Percentiles rank a stretch among this genome's conserved stretches.
Evolutionary conservation across 805 yeast species (phyloP).

Genomic region (Dipodascus geniculatus): DNA sequence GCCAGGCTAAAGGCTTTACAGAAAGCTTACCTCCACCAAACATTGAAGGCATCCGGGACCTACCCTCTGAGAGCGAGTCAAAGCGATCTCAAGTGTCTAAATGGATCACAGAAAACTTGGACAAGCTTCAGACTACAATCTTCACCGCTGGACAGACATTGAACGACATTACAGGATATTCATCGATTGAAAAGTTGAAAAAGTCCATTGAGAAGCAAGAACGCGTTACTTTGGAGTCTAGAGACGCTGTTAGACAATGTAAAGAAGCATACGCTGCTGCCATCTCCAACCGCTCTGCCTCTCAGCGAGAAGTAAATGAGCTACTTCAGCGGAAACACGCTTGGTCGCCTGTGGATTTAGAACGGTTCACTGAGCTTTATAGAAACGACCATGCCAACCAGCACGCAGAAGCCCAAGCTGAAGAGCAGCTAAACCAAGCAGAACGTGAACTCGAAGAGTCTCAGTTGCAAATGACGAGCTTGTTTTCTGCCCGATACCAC

Average conservation of each 20-base stretch:
- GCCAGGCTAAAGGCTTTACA: not conserved
- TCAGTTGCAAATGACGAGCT: slow-evolving; percentile 56
- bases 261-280: slow-evolving; percentile 49
- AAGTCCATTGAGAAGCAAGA: slow-evolving; percentile 47
- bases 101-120: slow-evolving; percentile 21
- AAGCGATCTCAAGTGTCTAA: slow-evolving; percentile 17
- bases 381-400: slow-evolving; percentile 71
- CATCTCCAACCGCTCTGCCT: slow-evolving; percentile 46
- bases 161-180: slow-evolving; percentile 88
- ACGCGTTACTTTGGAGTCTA: slow-evolving; percentile 34
- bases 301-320: slow-evolving; percentile 82
- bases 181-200: slow-evolving; percentile 64
- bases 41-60: slow-evolving; percentile 5
- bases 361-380: slow-evolving; percentile 71
- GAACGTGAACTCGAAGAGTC: slow-evolving; percentile 58
- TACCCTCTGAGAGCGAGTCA: slow-evolving; percentile 21
- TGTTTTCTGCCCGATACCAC: slow-evolving; percentile 79
- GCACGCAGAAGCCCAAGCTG: slow-evolving; percentile 41
- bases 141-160: slow-evolving; percentile 40
- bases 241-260: slow-evolving; percentile 35
- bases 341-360: slow-evolving; percentile 75
- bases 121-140: slow-evolving; percentile 23
- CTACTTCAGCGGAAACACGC: slow-evolving; percentile 69
- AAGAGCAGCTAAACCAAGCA: slow-evolving; percentile 34
- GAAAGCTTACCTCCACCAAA: not conserved